Evolutionary conservation across 176 grass and related monocot species (phyloP), one percentile per base, ranked within the genome.

Genomic region (Carex cristatella): DNA sequence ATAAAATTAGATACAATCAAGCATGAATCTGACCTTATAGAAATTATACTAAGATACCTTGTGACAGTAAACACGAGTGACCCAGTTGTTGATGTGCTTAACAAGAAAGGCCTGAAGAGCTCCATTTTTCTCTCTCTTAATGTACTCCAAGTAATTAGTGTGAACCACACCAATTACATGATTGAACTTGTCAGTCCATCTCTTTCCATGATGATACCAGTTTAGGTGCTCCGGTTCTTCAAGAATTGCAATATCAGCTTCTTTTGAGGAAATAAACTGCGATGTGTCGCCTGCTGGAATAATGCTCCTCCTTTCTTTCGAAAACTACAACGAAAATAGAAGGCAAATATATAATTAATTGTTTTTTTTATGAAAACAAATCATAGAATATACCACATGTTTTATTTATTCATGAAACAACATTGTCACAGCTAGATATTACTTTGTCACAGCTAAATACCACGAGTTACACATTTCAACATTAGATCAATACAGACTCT

Each of bases 201-300:
- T 91, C 70, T 91, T 98, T 70, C 95, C 95, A 89, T 98, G 95
- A 94, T 98, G 95, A 59, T 98, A 94, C 95, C 95, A 98, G 76
- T 98, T 98, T 89, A 98, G 89, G 87, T 98, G 95, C 79, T 98
- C 95, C 28, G 95, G 95, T 88, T 98, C 93, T 90, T 98, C 95
- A 40, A 98, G 83, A 82, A 98, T 94, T 61, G 95, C 95, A 88
- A 98, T 94, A 82, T 98, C 95, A 81, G 92, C 95, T 82, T 98
- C 95, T 54, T 87, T 90, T 63, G 95, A 91, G 35, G 92, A 84
- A 91, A 98, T 93, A 71, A 98, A 94, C 54, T 91, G 87, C 81
- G 92, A 91, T 23, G 95, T 94, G 80, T 94, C 95, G 46, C 95
- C 95, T 77, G 91, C 84, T 93, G 95, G 95, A 87, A 94, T 90